Evolutionary conservation across 345 rosid genomes (phyloP).

Genomic region (Gynandropsis gynandra): DNA sequence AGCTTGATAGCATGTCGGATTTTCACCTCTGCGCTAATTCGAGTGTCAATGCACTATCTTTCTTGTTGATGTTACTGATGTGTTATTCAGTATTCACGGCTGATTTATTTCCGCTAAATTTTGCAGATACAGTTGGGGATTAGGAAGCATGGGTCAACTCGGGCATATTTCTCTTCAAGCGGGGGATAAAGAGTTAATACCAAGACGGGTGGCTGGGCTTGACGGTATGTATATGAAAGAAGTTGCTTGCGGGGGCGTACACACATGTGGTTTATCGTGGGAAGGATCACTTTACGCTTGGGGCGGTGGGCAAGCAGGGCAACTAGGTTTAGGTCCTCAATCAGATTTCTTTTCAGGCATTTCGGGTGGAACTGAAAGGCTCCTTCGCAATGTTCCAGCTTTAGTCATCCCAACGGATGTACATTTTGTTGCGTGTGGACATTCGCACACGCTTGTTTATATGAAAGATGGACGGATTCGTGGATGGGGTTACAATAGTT

Average conservation of each 20-base stretch:
- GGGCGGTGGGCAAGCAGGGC: conserved; percentile 94
- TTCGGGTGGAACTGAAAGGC: conserved; percentile 51
- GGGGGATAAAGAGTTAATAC: conserved; percentile 83
- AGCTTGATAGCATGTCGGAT: not conserved
- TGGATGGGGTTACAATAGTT: conserved; percentile 97
- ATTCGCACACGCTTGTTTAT: conserved; percentile 73
- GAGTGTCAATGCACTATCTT: too few relatives aligned
- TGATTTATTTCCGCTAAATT: conserved; percentile 13
- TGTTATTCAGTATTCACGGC: conserved; percentile 15
- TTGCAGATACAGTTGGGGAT: conserved; percentile 91
- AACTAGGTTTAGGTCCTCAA: conserved; percentile 86
- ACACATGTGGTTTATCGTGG: conserved; percentile 72
- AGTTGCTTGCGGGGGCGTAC: conserved; percentile 91
- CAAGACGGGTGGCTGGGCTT: conserved; percentile 83
- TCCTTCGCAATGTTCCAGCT: conserved; percentile 67
- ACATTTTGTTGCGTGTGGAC: conserved; percentile 89
- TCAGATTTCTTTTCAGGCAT: conserved; percentile 52
- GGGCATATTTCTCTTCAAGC: conserved; percentile 90
- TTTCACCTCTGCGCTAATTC: too few relatives aligned
- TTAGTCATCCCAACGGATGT: conserved; percentile 62
- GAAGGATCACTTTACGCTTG: conserved; percentile 91
- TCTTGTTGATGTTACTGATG: not conserved
- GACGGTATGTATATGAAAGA: conserved; percentile 56
- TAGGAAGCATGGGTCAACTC: conserved; percentile 89
- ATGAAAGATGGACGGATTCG: conserved; percentile 71